These are phyloP conservation scores for Solanum piurae DNA, from an alignment of 257 asterid species.

Conservation along the genomic window DNA sequence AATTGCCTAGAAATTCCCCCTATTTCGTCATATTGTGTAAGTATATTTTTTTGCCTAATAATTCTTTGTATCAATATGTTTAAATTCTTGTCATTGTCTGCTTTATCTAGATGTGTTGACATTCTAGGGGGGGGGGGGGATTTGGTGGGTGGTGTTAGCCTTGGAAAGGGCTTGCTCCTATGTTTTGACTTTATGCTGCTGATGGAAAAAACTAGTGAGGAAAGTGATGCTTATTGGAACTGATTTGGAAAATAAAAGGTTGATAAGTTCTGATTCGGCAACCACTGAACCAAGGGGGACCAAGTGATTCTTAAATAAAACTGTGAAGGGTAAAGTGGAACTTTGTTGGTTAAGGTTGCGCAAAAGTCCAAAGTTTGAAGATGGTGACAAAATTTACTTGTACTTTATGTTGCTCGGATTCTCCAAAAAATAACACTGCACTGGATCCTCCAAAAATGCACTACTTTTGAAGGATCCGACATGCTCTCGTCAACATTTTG, in stretches of 20 bases:
- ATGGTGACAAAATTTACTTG: background rate
- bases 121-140: background rate
- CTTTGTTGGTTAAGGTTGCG: background rate
- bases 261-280: background rate
- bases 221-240: background rate
- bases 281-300: background rate
- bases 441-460: background rate
- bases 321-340: background rate
- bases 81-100: background rate
- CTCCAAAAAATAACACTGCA: background rate
- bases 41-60: slow-evolving; percentile 11
- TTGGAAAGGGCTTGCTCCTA: background rate
- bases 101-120: background rate
- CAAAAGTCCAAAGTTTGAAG: background rate
- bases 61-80: background rate
- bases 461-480: background rate
- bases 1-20: slow-evolving; percentile 76
- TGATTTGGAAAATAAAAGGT: background rate
- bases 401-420: background rate
- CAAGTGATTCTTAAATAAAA: background rate
- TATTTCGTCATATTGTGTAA: slow-evolving; percentile 76
- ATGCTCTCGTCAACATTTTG: background rate
- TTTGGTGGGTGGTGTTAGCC: background rate
- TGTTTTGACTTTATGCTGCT: background rate
- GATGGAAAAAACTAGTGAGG: background rate